A percentile compares a stretch with the other conserved stretches of the same genome.
Evolutionary conservation across 768 basidiomycete species (phyloP).

Genomic region (Xerocomus potaroensis): DNA sequence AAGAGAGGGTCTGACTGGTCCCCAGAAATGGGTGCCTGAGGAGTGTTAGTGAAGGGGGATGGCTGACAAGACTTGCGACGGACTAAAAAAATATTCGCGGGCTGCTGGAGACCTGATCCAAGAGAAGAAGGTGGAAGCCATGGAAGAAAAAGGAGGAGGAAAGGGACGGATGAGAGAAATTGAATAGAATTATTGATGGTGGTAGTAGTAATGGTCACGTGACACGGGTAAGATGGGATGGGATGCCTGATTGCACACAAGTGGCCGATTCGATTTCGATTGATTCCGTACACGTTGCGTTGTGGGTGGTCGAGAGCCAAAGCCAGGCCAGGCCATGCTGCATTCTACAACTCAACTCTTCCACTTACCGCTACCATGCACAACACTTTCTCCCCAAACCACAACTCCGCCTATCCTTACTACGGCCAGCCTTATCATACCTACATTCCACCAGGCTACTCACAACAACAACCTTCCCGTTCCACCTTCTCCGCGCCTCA

Average conservation of each 20-base stretch:
- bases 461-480: slow-evolving; percentile 19
- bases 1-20: slow-evolving; percentile 63
- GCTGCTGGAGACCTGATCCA: slow-evolving; percentile 93
- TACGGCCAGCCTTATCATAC: slow-evolving; percentile 43
- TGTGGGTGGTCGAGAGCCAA: no score
- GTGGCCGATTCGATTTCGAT: no score
- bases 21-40: slow-evolving; percentile 96
- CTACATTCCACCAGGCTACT: slow-evolving; percentile 30
- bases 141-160: slow-evolving; percentile 25
- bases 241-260: slow-evolving; percentile 1
- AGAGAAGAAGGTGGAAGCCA: slow-evolving; percentile 82
- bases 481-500: slow-evolving; percentile 17
- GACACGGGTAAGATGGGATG: background rate
- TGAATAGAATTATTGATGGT: no score
- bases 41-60: slow-evolving; percentile 14
- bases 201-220: slow-evolving; percentile 8
- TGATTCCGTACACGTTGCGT: background rate
- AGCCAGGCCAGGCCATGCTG: slow-evolving; percentile 24
- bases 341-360: slow-evolving; percentile 3
- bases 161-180: background rate
- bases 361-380: slow-evolving; percentile 25
- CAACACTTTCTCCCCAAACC: slow-evolving; percentile 30
- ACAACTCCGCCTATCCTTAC: slow-evolving; percentile 43
- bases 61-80: slow-evolving; percentile 23
- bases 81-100: slow-evolving; percentile 93